A percentile compares a stretch with the other conserved stretches of the same genome.
Conservation (phyloP, 176 grass and related monocot species). For the Aechmea fasciata region DNA sequence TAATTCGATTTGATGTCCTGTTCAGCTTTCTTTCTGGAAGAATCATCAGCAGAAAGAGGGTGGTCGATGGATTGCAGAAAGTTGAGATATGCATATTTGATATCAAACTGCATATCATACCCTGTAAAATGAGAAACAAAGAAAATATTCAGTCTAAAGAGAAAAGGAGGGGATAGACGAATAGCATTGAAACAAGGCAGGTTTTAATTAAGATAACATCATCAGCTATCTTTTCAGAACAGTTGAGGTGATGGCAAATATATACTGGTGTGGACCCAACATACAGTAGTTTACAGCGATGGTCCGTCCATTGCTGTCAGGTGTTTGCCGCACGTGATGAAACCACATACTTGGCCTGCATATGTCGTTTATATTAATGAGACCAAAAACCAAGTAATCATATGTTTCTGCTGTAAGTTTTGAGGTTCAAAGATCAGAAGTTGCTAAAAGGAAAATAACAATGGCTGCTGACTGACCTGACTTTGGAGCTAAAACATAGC, state of each 20-base stretch:
- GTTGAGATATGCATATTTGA: slow-evolving; percentile 94
- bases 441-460: not conserved
- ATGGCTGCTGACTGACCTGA: too few relatives aligned
- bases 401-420: not conserved
- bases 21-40: not conserved
- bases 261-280: not conserved
- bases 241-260: not conserved
- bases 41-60: not conserved
- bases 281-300: slow-evolving; percentile 92
- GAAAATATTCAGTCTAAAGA: not conserved
- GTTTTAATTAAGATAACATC: not conserved
- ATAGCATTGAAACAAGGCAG: not conserved
- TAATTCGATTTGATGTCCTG: not conserved
- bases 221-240: not conserved
- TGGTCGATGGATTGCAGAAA: slow-evolving; percentile 52
- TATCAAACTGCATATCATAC: slow-evolving; percentile 98
- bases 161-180: not conserved
- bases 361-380: not conserved
- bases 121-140: slow-evolving; percentile 21
- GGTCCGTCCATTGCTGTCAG: slow-evolving; percentile 56
- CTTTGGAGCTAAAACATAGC: too few relatives aligned
- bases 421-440: not conserved
- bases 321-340: slow-evolving; percentile 89
- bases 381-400: not conserved
- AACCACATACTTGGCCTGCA: slow-evolving; percentile 94